A percentile compares a stretch with the other conserved stretches of the same genome.
These are phyloP conservation scores for Sonneratia alba DNA, from an alignment of 345 rosid genomes.

Conservation along the genomic window DNA sequence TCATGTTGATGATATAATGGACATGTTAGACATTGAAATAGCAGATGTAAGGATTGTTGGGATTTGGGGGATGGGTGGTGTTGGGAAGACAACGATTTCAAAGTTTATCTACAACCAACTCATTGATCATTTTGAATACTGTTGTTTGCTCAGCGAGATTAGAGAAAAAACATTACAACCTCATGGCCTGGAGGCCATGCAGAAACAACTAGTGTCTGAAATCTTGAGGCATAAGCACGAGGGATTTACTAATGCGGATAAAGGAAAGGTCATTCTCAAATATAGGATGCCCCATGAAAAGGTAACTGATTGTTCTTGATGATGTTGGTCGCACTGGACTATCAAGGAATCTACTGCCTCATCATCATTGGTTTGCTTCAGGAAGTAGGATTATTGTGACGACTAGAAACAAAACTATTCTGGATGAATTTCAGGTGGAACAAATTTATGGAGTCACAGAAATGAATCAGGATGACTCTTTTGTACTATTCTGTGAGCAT, in stretches of 20 bases:
- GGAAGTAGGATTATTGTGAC: slow-evolving; percentile 6
- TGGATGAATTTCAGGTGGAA: neutral
- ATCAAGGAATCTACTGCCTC: neutral
- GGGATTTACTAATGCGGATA: neutral
- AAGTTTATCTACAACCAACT: slow-evolving; percentile 3
- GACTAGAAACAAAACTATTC: neutral
- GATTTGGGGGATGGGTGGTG: slow-evolving; percentile 18
- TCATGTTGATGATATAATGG: neutral
- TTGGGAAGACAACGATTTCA: slow-evolving; percentile 19
- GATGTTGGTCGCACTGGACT: fast-evolving
- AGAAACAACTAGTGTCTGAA: neutral
- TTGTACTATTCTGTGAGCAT: slow-evolving; percentile 1
- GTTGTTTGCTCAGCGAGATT: slow-evolving; percentile 5
- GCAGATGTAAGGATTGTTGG: neutral
- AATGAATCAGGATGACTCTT: neutral
- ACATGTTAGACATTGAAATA: neutral
- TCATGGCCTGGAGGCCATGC: neutral
- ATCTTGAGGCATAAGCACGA: neutral
- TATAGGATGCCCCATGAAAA: neutral
- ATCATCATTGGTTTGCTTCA: neutral
- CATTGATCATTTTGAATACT: neutral
- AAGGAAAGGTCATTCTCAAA: neutral
- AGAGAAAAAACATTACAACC: neutral
- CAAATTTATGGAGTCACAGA: neutral
- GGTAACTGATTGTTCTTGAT: slow-evolving; percentile 6